Percentiles rank a stretch among this genome's conserved stretches.
Evolutionary conservation across 176 grass and related monocot species (phyloP).

Genomic region (Olyra latifolia): DNA sequence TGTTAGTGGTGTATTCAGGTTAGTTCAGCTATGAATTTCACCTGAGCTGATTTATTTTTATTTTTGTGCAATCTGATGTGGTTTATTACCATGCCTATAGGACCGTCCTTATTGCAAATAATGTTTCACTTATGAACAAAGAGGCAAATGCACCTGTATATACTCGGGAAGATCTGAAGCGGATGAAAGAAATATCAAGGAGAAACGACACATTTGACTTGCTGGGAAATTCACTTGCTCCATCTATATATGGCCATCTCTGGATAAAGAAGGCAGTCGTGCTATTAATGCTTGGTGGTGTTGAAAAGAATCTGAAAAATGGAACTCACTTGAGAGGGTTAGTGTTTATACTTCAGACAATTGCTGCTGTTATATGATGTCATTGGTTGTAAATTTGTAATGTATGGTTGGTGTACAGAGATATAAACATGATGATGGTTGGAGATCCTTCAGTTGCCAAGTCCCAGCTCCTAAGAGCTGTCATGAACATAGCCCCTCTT

Average conservation of each 20-base stretch:
- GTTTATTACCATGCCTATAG: conserved; percentile 44
- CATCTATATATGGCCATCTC: conserved; percentile 88
- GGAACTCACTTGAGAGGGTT: conserved; percentile 99
- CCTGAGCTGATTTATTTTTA: background rate
- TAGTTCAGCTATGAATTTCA: conserved; percentile 11
- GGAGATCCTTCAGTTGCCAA: conserved; percentile 99
- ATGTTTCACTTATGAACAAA: conserved; percentile 95
- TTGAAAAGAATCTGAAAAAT: conserved; percentile 97
- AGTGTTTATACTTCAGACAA: conserved; percentile 22
- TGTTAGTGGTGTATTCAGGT: conserved; percentile 98
- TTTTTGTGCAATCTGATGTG: conserved; percentile 18
- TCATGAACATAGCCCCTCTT: conserved; percentile 94
- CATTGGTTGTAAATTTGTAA: background rate
- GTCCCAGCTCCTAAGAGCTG: conserved; percentile 89
- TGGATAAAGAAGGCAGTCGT: conserved; percentile 98
- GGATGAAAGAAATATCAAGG: conserved; percentile 88
- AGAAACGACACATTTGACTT: conserved; percentile 85
- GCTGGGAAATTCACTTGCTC: conserved; percentile 93
- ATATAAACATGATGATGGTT: conserved; percentile 99
- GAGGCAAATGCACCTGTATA: conserved; percentile 92
- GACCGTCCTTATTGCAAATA: conserved; percentile 93
- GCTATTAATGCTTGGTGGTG: conserved; percentile 94
- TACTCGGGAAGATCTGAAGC: conserved; percentile 74
- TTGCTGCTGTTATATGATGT: conserved; percentile 9
- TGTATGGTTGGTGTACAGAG: conserved; percentile 50